Evolutionary conservation across 2,329 filamentous ascomycete species (phyloP).

Genomic region (Alternaria atra): DNA sequence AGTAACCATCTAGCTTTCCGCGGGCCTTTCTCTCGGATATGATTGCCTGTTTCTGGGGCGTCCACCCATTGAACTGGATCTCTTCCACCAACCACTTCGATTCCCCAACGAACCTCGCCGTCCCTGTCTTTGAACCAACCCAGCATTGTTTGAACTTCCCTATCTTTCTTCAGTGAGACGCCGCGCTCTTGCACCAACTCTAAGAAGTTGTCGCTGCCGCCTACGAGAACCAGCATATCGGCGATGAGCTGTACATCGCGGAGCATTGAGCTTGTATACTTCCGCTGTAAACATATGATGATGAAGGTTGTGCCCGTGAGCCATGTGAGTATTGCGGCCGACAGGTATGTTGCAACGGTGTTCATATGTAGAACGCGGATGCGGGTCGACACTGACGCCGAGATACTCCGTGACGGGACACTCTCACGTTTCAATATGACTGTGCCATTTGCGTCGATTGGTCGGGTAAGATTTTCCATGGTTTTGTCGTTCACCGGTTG

Average conservation of each 20-base stretch:
- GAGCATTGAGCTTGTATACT: constrained; percentile 24
- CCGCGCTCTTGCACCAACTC: constrained; percentile 26
- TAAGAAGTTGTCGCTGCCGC: constrained; percentile 35
- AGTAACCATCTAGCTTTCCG: too few relatives aligned
- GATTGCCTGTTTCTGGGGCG: constrained; percentile 12
- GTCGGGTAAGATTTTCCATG: too few relatives aligned
- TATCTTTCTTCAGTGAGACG: constrained; percentile 16
- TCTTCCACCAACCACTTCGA: constrained; percentile 33
- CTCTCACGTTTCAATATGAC: too few relatives aligned
- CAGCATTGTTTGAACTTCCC: constrained; percentile 23
- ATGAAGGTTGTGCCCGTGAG: constrained; percentile 27
- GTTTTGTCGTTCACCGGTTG: too few relatives aligned
- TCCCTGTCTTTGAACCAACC: constrained; percentile 34
- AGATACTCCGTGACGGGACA: too few relatives aligned
- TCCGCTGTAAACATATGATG: constrained; percentile 25
- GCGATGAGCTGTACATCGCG: constrained; percentile 36
- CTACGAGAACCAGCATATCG: constrained; percentile 33
- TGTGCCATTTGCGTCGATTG: too few relatives aligned
- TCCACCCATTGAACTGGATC: constrained; percentile 29
- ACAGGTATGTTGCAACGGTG: constrained; percentile 27
- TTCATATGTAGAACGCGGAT: constrained; percentile 33
- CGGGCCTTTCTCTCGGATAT: not conserved
- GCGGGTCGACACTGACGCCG: constrained; percentile 20
- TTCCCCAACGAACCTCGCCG: constrained; percentile 30
- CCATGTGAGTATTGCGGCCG: constrained; percentile 29